These are phyloP conservation scores for Funneliformis caledonium DNA, from an alignment of 371 early-diverging fungal species.

Conservation along the genomic window DNA sequence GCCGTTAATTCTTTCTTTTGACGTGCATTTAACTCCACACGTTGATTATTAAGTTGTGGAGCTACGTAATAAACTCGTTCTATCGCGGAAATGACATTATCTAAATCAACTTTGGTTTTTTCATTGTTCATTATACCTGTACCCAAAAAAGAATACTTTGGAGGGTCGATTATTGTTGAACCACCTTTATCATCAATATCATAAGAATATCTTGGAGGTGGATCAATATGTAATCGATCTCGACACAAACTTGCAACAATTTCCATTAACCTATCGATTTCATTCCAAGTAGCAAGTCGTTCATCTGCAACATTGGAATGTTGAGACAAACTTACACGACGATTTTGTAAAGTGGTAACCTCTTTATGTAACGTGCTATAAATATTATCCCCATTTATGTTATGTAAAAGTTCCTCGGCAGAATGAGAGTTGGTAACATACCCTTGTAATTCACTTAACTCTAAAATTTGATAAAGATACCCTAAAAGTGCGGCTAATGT, in stretches of 20 bases:
- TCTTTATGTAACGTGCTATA: conserved; percentile 46
- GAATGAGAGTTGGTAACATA: conserved; percentile 4
- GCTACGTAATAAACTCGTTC: conserved; percentile 35
- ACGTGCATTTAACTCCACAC: conserved; percentile 32
- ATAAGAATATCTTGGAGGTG: conserved; percentile 26
- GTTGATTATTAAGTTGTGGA: conserved; percentile 38
- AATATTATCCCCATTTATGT: conserved; percentile 32
- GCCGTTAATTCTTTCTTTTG: conserved; percentile 21
- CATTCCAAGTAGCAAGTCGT: conserved; percentile 50
- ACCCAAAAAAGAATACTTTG: conserved; percentile 26
- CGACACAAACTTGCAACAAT: conserved; percentile 42
- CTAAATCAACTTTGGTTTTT: conserved; percentile 34
- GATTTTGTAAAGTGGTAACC: conserved; percentile 45
- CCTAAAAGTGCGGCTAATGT: conserved; percentile 52
- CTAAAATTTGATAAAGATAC: conserved; percentile 51
- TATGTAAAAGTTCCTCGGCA: conserved; percentile 20
- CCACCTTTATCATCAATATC: background rate
- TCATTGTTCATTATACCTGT: conserved; percentile 9
- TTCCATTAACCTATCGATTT: conserved; percentile 51
- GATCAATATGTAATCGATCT: conserved; percentile 39
- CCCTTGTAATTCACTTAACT: conserved; percentile 39
- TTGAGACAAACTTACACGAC: conserved; percentile 27
- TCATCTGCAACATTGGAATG: conserved; percentile 40
- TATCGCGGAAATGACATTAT: conserved; percentile 38
- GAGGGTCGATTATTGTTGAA: background rate